phyloP scores from a whole-genome alignment of 192 early-diverging fungal genomes.

The Coemansia pectinata region DNA sequence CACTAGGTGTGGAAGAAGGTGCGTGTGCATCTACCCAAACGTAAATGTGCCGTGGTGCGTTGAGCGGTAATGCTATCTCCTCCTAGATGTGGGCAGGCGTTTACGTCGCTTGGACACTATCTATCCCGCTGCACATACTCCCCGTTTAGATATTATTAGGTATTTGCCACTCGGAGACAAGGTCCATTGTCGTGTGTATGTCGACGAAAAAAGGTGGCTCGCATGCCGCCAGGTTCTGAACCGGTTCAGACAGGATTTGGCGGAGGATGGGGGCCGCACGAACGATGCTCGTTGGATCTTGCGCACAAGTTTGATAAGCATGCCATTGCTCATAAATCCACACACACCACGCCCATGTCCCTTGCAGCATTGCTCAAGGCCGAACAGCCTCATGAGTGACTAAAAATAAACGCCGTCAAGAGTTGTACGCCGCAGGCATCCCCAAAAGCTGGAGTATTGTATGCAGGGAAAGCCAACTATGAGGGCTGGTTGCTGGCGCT shows the following conservation, averaged over 20 bases:
- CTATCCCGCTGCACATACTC: neutral
- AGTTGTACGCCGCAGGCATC: neutral
- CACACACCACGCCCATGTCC: neutral
- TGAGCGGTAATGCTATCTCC: neutral
- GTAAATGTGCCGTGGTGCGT: neutral
- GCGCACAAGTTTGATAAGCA: conserved; percentile 3
- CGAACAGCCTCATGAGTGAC: neutral
- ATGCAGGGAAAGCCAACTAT: conserved; percentile 52
- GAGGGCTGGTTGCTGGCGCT: conserved; percentile 27
- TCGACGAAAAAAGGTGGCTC: neutral
- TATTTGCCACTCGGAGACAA: conserved; percentile 5
- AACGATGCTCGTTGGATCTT: neutral
- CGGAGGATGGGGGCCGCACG: neutral
- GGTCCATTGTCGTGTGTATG: neutral
- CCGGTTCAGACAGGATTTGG: neutral
- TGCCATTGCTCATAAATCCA: neutral
- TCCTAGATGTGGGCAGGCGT: neutral
- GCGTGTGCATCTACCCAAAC: neutral
- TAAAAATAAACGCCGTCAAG: conserved; percentile 4
- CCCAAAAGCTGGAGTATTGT: conserved; percentile 18
- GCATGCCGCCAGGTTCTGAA: neutral
- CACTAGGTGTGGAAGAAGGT: neutral
- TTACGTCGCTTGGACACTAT: neutral
- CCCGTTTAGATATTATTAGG: conserved; percentile 7
- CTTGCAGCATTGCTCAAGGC: neutral